Conservation (phyloP, 2,329 filamentous ascomycete genomes). For the Diaporthe nobilis region DNA sequence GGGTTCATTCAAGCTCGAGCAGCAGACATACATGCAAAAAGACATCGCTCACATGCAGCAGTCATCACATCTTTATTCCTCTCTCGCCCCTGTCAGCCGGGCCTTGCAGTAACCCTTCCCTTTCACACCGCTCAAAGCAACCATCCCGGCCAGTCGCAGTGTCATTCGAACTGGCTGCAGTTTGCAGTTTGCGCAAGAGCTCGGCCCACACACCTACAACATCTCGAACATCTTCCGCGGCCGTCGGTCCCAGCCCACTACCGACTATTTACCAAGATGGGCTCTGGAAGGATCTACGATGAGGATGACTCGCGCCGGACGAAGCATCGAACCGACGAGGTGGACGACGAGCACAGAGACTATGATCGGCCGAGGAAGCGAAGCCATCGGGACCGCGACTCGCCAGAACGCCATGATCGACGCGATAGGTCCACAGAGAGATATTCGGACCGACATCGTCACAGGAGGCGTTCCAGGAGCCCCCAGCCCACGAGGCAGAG, state of each 20-base stretch:
- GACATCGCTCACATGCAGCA: background rate
- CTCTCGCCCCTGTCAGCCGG: background rate
- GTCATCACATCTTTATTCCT: background rate
- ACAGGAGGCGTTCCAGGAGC: conserved; percentile 37
- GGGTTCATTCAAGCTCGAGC: background rate
- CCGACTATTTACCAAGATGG: conserved; percentile 17
- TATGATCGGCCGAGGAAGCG: conserved; percentile 26
- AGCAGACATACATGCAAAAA: background rate
- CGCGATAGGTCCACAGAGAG: conserved; percentile 34
- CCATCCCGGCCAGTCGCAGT: background rate
- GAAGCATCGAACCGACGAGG: conserved; percentile 19
- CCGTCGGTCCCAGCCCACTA: background rate
- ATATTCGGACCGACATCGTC: conserved; percentile 22
- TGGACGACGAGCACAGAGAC: conserved; percentile 16
- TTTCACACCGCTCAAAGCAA: background rate
- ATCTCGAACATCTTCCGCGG: background rate
- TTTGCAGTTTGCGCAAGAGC: background rate
- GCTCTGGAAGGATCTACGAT: conserved; percentile 23
- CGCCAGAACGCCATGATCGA: conserved; percentile 25
- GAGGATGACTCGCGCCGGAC: conserved; percentile 1
- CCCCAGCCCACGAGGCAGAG: conserved; percentile 20
- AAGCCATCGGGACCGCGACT: conserved; percentile 19
- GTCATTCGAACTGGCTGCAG: background rate
- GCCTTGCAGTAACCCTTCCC: background rate
- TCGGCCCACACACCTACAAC: background rate